Percentiles rank a stretch among this genome's conserved stretches.
These are phyloP conservation scores for Styphnolobium japonicum DNA, from an alignment of 306 rosid genomes.

Conservation along the genomic window DNA sequence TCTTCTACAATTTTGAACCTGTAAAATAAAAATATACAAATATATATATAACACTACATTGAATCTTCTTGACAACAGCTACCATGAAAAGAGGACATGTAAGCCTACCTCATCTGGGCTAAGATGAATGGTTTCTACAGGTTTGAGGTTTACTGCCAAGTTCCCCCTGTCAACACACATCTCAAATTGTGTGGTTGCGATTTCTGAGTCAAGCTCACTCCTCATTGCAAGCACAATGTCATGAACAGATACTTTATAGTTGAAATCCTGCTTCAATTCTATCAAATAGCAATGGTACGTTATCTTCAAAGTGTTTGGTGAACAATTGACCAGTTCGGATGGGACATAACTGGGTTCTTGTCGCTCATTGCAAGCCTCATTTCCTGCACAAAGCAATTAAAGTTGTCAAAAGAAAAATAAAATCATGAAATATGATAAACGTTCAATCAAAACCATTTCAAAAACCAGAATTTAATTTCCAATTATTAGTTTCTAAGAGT, in stretches of 20 bases:
- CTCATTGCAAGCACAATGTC: conserved; percentile 54
- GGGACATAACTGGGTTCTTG: conserved; percentile 63
- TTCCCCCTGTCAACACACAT: conserved; percentile 41
- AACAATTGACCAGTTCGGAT: conserved; percentile 39
- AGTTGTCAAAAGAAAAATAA: neutral
- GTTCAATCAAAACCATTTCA: neutral
- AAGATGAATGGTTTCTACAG: conserved; percentile 34
- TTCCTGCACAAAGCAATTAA: conserved; percentile 29
- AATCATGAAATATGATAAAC: neutral
- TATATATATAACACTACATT: neutral
- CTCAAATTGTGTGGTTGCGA: conserved; percentile 36
- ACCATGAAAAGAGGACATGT: neutral
- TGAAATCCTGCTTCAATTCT: conserved; percentile 49
- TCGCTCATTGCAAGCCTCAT: conserved; percentile 25
- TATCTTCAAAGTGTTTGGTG: conserved; percentile 12
- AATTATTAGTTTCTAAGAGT: neutral
- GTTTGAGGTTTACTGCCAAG: conserved; percentile 34
- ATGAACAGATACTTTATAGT: conserved; percentile 22
- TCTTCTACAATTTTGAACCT: conserved; percentile 51
- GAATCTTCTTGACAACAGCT: neutral
- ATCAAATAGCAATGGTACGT: conserved; percentile 56
- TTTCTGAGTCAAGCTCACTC: conserved; percentile 42
- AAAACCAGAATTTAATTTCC: neutral
- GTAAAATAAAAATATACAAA: neutral
- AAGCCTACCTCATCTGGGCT: conserved; percentile 38